These are phyloP conservation scores for Lipomyces yamadae DNA, from an alignment of 805 yeast genomes.

Conservation along the genomic window DNA sequence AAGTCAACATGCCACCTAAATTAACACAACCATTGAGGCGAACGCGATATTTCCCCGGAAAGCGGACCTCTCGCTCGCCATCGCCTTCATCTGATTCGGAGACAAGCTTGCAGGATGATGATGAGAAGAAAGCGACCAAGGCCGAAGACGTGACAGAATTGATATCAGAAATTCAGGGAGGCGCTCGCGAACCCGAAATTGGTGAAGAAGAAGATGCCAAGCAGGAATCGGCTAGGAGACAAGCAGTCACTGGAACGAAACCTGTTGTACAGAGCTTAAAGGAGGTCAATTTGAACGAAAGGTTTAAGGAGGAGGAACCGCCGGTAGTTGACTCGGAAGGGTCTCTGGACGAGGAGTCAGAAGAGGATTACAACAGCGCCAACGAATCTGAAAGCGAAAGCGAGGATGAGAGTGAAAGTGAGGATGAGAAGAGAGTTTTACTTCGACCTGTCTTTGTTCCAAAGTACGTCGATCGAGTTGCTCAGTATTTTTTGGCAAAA, in stretches of 20 bases:
- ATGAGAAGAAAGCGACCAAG: background rate
- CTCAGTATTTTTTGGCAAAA: background rate
- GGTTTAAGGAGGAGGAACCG: conserved; percentile 11
- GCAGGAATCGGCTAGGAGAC: background rate
- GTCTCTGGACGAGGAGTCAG: background rate
- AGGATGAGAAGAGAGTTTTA: conserved; percentile 40
- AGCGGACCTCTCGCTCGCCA: conserved; percentile 31
- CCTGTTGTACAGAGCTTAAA: conserved; percentile 12
- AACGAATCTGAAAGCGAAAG: conserved; percentile 11
- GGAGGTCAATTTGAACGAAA: conserved; percentile 8
- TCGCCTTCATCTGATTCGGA: conserved; percentile 19
- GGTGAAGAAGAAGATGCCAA: background rate
- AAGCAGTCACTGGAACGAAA: background rate
- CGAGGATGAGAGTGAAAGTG: conserved; percentile 25
- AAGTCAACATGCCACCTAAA: conserved; percentile 22
- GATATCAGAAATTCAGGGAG: background rate
- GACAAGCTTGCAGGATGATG: background rate
- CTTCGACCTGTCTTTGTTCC: conserved; percentile 44
- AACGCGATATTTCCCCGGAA: conserved; percentile 29
- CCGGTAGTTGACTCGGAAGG: too few relatives aligned
- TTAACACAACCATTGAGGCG: conserved; percentile 14
- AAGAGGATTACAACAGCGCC: conserved; percentile 7
- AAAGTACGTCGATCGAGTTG: conserved; percentile 34
- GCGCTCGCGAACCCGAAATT: background rate
- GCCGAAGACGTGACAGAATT: background rate